Evolutionary conservation across 2,329 filamentous ascomycete species (phyloP).

Genomic region (Rhytidhysteron rufulum): DNA sequence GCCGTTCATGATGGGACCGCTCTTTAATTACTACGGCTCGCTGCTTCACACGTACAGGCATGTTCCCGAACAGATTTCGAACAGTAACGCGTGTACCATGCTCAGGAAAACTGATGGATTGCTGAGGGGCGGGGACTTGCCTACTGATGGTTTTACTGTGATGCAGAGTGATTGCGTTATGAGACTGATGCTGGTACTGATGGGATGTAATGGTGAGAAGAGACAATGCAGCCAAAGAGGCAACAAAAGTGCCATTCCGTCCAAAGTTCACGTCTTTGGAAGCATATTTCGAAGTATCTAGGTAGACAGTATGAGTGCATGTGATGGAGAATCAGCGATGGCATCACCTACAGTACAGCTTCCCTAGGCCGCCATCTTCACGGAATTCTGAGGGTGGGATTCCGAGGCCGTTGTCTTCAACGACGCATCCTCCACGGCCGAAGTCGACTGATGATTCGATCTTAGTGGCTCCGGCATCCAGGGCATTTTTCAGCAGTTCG

Average conservation of each 20-base stretch:
- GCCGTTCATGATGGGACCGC: constrained; percentile 52
- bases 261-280: constrained; percentile 54
- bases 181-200: constrained; percentile 56
- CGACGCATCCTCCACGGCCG: constrained; percentile 66
- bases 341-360: constrained; percentile 62
- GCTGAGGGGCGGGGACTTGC: constrained; percentile 58
- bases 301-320: constrained; percentile 5
- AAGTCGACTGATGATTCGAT: constrained; percentile 73
- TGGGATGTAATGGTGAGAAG: constrained; percentile 73
- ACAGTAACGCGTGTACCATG: constrained; percentile 76
- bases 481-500: constrained; percentile 74
- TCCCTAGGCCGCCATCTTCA: constrained; percentile 67
- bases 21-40: constrained; percentile 55
- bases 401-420: constrained; percentile 82
- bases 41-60: constrained; percentile 87
- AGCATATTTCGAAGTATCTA: constrained; percentile 74
- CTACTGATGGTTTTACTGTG: constrained; percentile 64
- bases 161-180: constrained; percentile 66
- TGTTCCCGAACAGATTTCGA: constrained; percentile 79
- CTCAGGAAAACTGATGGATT: constrained; percentile 51
- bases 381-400: constrained; percentile 71
- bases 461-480: constrained; percentile 72
- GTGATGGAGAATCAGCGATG: constrained; percentile 6
- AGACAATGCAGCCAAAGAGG: constrained; percentile 71
- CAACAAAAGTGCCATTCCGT: constrained; percentile 68